A percentile compares a stretch with the other conserved stretches of the same genome.
Evolutionary conservation across 768 basidiomycete species (phyloP).

Genomic region (Pulveroboletus frians): DNA sequence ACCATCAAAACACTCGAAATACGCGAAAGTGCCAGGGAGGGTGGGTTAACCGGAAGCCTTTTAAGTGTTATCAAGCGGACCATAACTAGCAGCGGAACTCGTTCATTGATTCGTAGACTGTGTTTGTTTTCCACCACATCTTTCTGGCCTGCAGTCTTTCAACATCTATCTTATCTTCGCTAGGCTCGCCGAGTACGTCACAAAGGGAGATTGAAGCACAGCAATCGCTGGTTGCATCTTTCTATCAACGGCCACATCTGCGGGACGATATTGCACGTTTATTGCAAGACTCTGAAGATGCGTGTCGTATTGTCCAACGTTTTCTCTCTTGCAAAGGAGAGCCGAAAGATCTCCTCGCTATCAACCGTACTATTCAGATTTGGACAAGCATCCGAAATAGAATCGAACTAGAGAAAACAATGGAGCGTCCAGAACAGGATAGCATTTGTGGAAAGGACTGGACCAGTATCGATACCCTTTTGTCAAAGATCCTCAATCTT

Average conservation of each 20-base stretch:
- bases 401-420: slow-evolving; percentile 50
- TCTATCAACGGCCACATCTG: slow-evolving; percentile 56
- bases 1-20: slow-evolving; percentile 89
- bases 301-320: slow-evolving; percentile 69
- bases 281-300: slow-evolving; percentile 61
- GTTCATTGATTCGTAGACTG: slow-evolving; percentile 70
- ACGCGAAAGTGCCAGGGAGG: slow-evolving; percentile 67
- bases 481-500: slow-evolving; percentile 50
- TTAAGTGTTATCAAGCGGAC: slow-evolving; percentile 74
- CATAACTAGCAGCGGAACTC: slow-evolving; percentile 68
- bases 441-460: slow-evolving; percentile 39
- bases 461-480: slow-evolving; percentile 49
- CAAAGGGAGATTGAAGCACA: slow-evolving; percentile 63
- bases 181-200: slow-evolving; percentile 82
- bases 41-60: slow-evolving; percentile 68
- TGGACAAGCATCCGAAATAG: slow-evolving; percentile 53
- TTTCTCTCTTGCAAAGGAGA: slow-evolving; percentile 68
- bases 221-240: slow-evolving; percentile 73
- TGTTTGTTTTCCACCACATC: slow-evolving; percentile 43
- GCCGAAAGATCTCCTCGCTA: slow-evolving; percentile 56
- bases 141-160: slow-evolving; percentile 8
- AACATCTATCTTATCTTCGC: slow-evolving; percentile 7
- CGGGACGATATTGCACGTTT: slow-evolving; percentile 55
- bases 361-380: slow-evolving; percentile 55
- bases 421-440: slow-evolving; percentile 38